Evolutionary conservation across 495 filamentous ascomycete species (phyloP).

Genomic region (Talaromyces adpressus): DNA sequence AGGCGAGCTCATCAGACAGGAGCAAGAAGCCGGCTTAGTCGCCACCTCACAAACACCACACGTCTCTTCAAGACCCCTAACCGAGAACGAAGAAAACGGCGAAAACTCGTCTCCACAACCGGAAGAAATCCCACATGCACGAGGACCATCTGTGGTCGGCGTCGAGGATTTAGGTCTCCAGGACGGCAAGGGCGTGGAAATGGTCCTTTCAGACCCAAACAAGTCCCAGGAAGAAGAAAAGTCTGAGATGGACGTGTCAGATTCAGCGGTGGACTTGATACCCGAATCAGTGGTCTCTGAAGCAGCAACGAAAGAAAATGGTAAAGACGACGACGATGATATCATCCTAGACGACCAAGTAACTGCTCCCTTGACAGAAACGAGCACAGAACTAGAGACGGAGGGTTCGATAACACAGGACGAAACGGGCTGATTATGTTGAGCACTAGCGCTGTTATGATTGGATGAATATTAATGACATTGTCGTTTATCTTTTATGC

Average conservation of each 20-base stretch:
- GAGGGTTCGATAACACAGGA: background rate
- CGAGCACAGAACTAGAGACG: conserved; percentile 5
- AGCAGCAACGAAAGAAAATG: background rate
- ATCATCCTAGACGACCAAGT: conserved; percentile 8
- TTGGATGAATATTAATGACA: conserved; percentile 1
- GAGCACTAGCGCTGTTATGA: background rate
- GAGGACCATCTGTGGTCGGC: conserved; percentile 75
- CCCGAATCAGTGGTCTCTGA: background rate
- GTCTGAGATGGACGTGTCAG: conserved; percentile 11
- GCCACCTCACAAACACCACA: conserved; percentile 3
- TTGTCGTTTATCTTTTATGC: background rate
- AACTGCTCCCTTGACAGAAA: background rate
- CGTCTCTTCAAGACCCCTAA: conserved; percentile 14
- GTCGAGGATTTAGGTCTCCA: conserved; percentile 85
- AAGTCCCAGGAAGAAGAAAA: conserved; percentile 11
- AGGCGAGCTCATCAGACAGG: conserved; percentile 70
- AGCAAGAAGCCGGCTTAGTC: conserved; percentile 63
- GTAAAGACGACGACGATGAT: background rate
- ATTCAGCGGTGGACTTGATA: background rate
- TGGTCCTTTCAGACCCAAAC: conserved; percentile 23
- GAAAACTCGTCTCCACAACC: conserved; percentile 19
- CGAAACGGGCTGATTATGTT: background rate
- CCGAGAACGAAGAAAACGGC: conserved; percentile 23
- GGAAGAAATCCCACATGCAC: conserved; percentile 66
- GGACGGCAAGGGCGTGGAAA: conserved; percentile 40